Evolutionary conservation across 2,329 filamentous ascomycete species (phyloP).

Genomic region (Phoma sp.): DNA sequence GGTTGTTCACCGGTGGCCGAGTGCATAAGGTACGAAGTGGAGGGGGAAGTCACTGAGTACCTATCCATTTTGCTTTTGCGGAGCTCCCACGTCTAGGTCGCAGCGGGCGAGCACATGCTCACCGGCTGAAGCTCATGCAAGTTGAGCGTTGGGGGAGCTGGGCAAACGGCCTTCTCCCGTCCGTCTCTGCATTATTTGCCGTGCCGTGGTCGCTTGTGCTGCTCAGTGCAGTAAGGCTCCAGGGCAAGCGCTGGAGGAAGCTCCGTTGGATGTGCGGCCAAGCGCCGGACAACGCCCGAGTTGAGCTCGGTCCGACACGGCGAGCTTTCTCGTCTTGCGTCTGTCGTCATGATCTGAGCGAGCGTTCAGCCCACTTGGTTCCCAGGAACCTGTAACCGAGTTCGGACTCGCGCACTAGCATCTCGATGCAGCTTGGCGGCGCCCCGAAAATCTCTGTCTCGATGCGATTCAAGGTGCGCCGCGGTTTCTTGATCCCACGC

Average conservation of each 20-base stretch:
- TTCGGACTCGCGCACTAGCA: conserved; percentile 29
- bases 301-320: conserved; percentile 30
- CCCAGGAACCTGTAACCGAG: conserved; percentile 39
- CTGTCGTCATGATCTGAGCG: conserved; percentile 44
- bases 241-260: conserved; percentile 11
- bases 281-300: conserved; percentile 27
- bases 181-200: conserved; percentile 36
- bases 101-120: conserved; percentile 25
- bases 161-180: conserved; percentile 35
- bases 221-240: not conserved
- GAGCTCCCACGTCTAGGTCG: not conserved
- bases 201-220: conserved; percentile 29
- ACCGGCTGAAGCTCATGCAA: conserved; percentile 35
- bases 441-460: conserved; percentile 17
- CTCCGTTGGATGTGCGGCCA: conserved; percentile 8
- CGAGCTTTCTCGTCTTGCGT: conserved; percentile 1
- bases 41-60: conserved; percentile 1
- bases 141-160: conserved; percentile 27
- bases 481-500: conserved; percentile 8
- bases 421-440: conserved; percentile 22
- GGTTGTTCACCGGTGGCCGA: conserved; percentile 4
- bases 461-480: conserved; percentile 1
- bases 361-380: conserved; percentile 23
- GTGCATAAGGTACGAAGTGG: not conserved
- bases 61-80: conserved; percentile 8